phyloP scores from a whole-genome alignment of 768 basidiomycete genomes.

The Clitopilus hobsonii region DNA sequence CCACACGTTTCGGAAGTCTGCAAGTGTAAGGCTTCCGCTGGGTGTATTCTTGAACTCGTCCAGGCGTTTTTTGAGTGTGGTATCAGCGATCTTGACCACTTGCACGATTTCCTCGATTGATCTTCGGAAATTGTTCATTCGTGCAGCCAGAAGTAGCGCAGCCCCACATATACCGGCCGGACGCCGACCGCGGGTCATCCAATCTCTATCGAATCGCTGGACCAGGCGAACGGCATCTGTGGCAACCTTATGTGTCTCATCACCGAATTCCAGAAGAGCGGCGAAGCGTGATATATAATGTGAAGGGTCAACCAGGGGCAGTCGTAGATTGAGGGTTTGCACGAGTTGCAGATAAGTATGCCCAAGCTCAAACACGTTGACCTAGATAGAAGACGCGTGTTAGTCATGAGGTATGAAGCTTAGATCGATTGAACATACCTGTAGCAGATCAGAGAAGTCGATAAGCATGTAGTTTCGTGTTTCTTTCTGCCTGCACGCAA shows the following conservation, averaged over 20 bases:
- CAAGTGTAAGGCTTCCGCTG: constrained; percentile 79
- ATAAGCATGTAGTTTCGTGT: constrained; percentile 95
- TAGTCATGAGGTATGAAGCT: background rate
- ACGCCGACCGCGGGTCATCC: constrained; percentile 94
- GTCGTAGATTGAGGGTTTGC: constrained; percentile 76
- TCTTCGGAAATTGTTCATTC: constrained; percentile 97
- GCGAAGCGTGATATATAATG: constrained; percentile 97
- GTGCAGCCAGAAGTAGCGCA: constrained; percentile 87
- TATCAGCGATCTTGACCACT: constrained; percentile 98
- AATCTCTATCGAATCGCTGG: constrained; percentile 89
- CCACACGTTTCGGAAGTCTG: constrained; percentile 89
- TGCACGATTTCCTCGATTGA: constrained; percentile 96
- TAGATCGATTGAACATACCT: constrained; percentile 43
- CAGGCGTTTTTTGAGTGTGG: constrained; percentile 86
- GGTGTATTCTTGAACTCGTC: constrained; percentile 93
- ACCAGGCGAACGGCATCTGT: constrained; percentile 92
- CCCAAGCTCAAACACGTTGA: constrained; percentile 96
- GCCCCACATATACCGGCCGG: constrained; percentile 98
- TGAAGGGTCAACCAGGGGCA: constrained; percentile 91
- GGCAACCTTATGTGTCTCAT: constrained; percentile 88
- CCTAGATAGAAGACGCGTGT: constrained; percentile 41
- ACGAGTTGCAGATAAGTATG: constrained; percentile 94
- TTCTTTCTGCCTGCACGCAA: constrained; percentile 89
- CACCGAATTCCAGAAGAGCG: constrained; percentile 91
- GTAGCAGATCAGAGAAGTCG: constrained; percentile 95